Percentiles rank a stretch among this genome's conserved stretches.
Conservation (phyloP, 257 asterid genomes). For the Nicotiana benthamiana region DNA sequence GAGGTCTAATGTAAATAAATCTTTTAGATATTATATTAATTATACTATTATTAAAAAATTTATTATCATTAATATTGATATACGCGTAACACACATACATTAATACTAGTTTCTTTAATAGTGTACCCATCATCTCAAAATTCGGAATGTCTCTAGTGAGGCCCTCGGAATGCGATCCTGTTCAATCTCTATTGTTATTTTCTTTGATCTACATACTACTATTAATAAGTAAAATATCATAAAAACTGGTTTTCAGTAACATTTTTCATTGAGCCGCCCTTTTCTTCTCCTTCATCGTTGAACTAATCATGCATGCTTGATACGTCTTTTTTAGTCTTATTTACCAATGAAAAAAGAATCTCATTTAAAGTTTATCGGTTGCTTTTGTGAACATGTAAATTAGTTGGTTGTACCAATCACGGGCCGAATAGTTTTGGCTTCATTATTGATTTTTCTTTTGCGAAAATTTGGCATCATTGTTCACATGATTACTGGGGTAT, state of each 20-base stretch:
- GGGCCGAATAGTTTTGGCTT: neutral
- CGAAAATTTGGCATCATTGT: neutral
- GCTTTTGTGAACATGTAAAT: neutral
- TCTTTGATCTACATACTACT: too few relatives aligned
- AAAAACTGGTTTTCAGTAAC: neutral
- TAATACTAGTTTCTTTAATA: too few relatives aligned
- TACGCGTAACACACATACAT: too few relatives aligned
- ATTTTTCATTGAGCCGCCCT: neutral
- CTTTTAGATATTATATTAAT: too few relatives aligned
- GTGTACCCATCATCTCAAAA: too few relatives aligned
- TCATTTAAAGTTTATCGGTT: neutral
- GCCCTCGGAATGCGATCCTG: too few relatives aligned
- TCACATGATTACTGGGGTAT: neutral
- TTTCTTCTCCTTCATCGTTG: neutral
- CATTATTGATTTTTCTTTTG: neutral
- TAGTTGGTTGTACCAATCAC: neutral
- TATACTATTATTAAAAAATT: too few relatives aligned
- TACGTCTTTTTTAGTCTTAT: neutral
- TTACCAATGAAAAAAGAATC: neutral
- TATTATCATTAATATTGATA: too few relatives aligned
- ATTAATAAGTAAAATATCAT: too few relatives aligned
- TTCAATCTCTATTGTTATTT: too few relatives aligned
- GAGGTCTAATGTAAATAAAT: too few relatives aligned
- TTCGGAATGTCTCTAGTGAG: too few relatives aligned
- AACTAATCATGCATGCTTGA: neutral